Base-by-base conservation (phyloP, 192 early-diverging fungal genomes). In the Coemansia sp. region DNA sequence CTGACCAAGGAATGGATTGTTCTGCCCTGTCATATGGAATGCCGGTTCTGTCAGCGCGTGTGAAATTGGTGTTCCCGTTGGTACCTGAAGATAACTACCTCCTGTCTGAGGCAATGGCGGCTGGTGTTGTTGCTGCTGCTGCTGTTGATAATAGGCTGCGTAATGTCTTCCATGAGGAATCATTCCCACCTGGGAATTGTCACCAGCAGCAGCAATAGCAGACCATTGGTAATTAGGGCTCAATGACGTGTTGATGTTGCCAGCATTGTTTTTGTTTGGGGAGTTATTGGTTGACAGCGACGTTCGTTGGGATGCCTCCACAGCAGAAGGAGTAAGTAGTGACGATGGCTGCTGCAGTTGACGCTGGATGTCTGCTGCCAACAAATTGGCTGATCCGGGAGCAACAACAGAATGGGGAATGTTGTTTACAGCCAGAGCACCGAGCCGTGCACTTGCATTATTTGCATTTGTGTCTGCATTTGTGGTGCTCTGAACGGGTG, bases 31-130 rank as follows among this genome's bases (percentile, higher is more conserved):
- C 39, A 41, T 7, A 8, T 37, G 57, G 57, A 59, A 59, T 22
- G 39, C 60, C 11, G 80, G 74, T 26, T 82, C 71, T 12, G 75
- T 82, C 39, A 72, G 46, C 39, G 74, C 62, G 55, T 77, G 80
- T 15, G 74, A 52, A 19, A 82, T 73, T 1, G 80, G 75, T 9
- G 36, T 59, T 11, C 75, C 74, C n/a, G 66, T 61, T 18, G 80
- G 75, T 12, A 62, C 51, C 55, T 77, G 74, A 58, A 81, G 70
- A 32, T 66, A 43, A 10, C 60, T 47, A 32, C 32, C 32, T 32
- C 32, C 32, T 32, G 32, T 32, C 32, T 32, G 32, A n/a, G 62
- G 64, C 4, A 65, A 40, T 1, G 52, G 4, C 7, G 21, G 37
- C 58, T 67, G 70, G 56, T 67, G 67, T 39, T 62, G 67, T 7